These are phyloP conservation scores for Biscogniauxia marginata DNA, from an alignment of 2,329 filamentous ascomycete genomes.

Conservation along the genomic window DNA sequence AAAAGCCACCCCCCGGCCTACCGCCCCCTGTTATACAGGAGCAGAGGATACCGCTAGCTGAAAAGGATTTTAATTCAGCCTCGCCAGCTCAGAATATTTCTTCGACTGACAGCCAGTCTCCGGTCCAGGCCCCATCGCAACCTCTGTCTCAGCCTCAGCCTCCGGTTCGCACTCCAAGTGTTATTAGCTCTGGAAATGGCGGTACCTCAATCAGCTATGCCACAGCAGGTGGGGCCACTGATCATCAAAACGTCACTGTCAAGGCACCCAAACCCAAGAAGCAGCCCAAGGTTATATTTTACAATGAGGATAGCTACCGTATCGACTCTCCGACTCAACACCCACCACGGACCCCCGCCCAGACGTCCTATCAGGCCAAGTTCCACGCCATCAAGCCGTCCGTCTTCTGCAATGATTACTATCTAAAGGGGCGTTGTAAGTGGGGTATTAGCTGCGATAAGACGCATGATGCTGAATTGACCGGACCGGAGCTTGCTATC, in stretches of 20 bases:
- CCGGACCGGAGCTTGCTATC: constrained; percentile 31
- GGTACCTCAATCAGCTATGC: constrained; percentile 36
- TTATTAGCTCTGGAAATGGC: constrained; percentile 35
- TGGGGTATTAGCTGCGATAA: constrained; percentile 32
- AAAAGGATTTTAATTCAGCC: constrained; percentile 9
- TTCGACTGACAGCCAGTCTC: constrained; percentile 4
- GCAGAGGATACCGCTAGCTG: constrained; percentile 10
- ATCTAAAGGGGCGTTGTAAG: constrained; percentile 33
- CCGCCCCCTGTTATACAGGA: constrained; percentile 7
- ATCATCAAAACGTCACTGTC: constrained; percentile 34
- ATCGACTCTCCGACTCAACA: constrained; percentile 33
- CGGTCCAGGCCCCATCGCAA: constrained; percentile 1
- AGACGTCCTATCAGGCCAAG: constrained; percentile 32
- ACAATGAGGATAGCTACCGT: constrained; percentile 31
- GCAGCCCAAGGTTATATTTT: constrained; percentile 30
- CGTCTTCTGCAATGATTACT: constrained; percentile 36
- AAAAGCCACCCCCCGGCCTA: constrained; percentile 10
- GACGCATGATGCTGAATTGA: constrained; percentile 32
- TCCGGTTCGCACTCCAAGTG: constrained; percentile 22
- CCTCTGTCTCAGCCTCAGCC: constrained; percentile 4
- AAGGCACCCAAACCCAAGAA: constrained; percentile 34
- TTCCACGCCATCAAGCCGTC: constrained; percentile 30
- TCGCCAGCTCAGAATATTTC: constrained; percentile 13
- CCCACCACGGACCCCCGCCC: constrained; percentile 30
- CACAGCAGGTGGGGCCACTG: constrained; percentile 30